These are phyloP conservation scores for Carex cristatella DNA, from an alignment of 176 grass and related monocot species.

Conservation along the genomic window DNA sequence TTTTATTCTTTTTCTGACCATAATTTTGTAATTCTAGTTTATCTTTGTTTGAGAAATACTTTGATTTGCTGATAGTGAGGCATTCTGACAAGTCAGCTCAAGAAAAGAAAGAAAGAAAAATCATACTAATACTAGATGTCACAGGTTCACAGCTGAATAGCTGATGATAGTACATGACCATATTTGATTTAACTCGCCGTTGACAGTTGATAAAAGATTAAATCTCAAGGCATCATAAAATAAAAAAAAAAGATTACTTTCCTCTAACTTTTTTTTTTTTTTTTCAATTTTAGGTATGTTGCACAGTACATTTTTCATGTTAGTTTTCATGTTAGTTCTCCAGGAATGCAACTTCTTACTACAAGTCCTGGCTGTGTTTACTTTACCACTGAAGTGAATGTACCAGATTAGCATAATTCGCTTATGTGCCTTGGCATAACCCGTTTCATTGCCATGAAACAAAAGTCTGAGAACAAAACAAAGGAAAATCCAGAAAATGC, in stretches of 20 bases:
- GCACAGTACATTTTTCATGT: background rate
- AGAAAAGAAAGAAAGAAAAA: background rate
- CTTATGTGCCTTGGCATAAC: too few relatives aligned
- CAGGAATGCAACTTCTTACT: too few relatives aligned
- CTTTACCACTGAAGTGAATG: too few relatives aligned
- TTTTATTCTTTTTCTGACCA: background rate
- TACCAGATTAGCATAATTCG: too few relatives aligned
- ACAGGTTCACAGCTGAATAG: background rate
- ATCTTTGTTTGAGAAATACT: background rate
- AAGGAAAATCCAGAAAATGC: too few relatives aligned
- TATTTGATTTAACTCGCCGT: background rate
- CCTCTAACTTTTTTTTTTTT: too few relatives aligned
- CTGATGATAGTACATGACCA: background rate
- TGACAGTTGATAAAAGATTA: background rate
- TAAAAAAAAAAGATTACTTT: background rate
- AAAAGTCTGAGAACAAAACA: too few relatives aligned
- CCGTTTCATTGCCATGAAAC: too few relatives aligned
- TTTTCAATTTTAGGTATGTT: too few relatives aligned
- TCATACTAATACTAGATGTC: background rate
- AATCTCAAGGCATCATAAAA: background rate
- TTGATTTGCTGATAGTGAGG: background rate
- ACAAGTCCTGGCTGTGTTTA: background rate
- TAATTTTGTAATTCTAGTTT: background rate
- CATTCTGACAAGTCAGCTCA: background rate
- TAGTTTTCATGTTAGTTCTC: background rate